A percentile compares a stretch with the other conserved stretches of the same genome.
Evolutionary conservation across 2,329 filamentous ascomycete genomes (phyloP).

Genomic region (Microdochium bolleyi): DNA sequence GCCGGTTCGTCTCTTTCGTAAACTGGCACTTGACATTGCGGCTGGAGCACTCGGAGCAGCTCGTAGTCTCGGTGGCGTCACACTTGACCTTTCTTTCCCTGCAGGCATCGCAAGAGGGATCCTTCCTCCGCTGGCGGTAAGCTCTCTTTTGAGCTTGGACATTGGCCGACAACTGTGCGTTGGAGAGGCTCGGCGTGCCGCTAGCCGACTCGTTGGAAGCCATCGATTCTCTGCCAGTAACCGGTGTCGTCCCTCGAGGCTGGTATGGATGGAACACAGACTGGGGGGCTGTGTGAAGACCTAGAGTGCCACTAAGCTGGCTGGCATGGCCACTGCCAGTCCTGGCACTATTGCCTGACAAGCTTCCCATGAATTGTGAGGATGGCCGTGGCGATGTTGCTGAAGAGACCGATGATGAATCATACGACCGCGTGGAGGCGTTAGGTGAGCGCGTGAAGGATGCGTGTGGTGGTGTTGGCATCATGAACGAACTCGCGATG

Average conservation of each 20-base stretch:
- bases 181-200: constrained; percentile 42
- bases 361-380: constrained; percentile 41
- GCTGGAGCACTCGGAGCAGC: constrained; percentile 95
- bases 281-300: constrained; percentile 13
- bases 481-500: constrained; percentile 27
- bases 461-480: constrained; percentile 50
- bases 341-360: constrained; percentile 24
- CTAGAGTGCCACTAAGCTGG: background rate
- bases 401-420: constrained; percentile 56
- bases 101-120: constrained; percentile 96
- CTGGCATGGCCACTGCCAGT: background rate
- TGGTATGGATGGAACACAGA: constrained; percentile 44
- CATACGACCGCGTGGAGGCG: constrained; percentile 52
- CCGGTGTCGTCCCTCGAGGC: constrained; percentile 38
- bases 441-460: constrained; percentile 54
- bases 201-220: constrained; percentile 50
- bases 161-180: constrained; percentile 32
- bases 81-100: constrained; percentile 82
- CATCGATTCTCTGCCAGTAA: constrained; percentile 51
- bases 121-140: constrained; percentile 89
- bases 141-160: constrained; percentile 79
- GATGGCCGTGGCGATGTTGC: constrained; percentile 50
- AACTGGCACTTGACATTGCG: constrained; percentile 97
- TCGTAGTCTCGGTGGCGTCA: constrained; percentile 91
- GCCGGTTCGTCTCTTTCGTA: constrained; percentile 95